phyloP scores from a whole-genome alignment of 495 filamentous ascomycete species.

The Penicillium roqueforti region DNA sequence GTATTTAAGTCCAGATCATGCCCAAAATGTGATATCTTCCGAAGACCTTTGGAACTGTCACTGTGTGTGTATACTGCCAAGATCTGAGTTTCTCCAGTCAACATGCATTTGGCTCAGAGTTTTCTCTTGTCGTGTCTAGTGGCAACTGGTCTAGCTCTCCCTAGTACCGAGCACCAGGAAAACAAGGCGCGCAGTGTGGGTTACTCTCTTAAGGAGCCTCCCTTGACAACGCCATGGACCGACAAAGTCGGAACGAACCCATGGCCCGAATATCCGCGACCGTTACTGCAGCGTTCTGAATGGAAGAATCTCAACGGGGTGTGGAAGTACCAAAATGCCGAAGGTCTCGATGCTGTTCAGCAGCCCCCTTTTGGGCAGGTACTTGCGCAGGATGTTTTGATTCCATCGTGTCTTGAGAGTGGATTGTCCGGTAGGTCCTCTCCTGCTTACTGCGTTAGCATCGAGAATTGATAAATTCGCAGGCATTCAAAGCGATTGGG shows the following conservation, averaged over 20 bases:
- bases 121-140: slow-evolving; percentile 15
- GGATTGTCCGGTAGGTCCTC: slow-evolving; percentile 41
- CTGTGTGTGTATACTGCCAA: neutral
- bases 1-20: slow-evolving; percentile 16
- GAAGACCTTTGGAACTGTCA: neutral
- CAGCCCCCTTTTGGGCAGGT: slow-evolving; percentile 39
- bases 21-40: neutral
- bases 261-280: slow-evolving; percentile 66
- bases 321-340: slow-evolving; percentile 57
- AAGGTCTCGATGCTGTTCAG: slow-evolving; percentile 33
- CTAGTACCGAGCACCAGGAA: slow-evolving; percentile 1
- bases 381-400: slow-evolving; percentile 48
- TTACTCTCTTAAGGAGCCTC: slow-evolving; percentile 35
- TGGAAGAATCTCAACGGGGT: slow-evolving; percentile 65
- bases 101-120: slow-evolving; percentile 18
- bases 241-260: slow-evolving; percentile 56
- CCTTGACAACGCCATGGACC: slow-evolving; percentile 60
- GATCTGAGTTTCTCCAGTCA: neutral
- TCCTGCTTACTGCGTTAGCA: neutral
- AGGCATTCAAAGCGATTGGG: slow-evolving; percentile 48
- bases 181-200: slow-evolving; percentile 15
- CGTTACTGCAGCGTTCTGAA: slow-evolving; percentile 51
- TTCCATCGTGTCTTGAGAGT: slow-evolving; percentile 64
- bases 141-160: slow-evolving; percentile 14
- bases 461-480: slow-evolving; percentile 17